Evolutionary conservation across 768 basidiomycete genomes (phyloP).

Genomic region (Amanita subjunquillea): DNA sequence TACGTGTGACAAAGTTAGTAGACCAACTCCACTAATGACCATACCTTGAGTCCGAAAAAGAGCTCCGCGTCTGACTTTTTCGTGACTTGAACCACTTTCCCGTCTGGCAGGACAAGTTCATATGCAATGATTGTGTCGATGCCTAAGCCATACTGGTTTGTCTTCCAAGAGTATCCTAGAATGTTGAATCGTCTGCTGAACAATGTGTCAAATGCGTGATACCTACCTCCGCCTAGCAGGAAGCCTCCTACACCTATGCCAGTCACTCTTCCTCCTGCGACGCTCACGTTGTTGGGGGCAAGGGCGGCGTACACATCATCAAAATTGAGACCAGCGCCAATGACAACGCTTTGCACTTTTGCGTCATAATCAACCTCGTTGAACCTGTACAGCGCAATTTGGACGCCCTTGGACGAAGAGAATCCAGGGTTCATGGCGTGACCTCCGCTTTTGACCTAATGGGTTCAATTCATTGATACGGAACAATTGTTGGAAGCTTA

Average conservation of each 20-base stretch:
- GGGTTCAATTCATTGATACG: no score
- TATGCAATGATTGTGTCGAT: conserved; percentile 39
- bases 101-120: conserved; percentile 50
- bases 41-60: conserved; percentile 33
- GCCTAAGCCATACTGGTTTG: conserved; percentile 1
- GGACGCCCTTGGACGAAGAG: conserved; percentile 40
- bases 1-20: no score
- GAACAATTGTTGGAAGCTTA: not conserved
- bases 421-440: conserved; percentile 35
- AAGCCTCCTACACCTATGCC: conserved; percentile 40
- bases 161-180: conserved; percentile 48
- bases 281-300: conserved; percentile 26
- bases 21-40: no score
- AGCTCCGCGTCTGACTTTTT: conserved; percentile 23
- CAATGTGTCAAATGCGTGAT: conserved; percentile 24
- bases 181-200: conserved; percentile 22
- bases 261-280: conserved; percentile 37
- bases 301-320: conserved; percentile 40
- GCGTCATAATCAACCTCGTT: conserved; percentile 22
- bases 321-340: conserved; percentile 32
- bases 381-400: conserved; percentile 35
- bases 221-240: conserved; percentile 35
- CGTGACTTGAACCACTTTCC: conserved; percentile 28
- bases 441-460: conserved; percentile 40
- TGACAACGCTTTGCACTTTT: conserved; percentile 15